These are phyloP conservation scores for Colletotrichum theobromicola DNA, from an alignment of 2,329 filamentous ascomycete genomes.

Conservation along the genomic window DNA sequence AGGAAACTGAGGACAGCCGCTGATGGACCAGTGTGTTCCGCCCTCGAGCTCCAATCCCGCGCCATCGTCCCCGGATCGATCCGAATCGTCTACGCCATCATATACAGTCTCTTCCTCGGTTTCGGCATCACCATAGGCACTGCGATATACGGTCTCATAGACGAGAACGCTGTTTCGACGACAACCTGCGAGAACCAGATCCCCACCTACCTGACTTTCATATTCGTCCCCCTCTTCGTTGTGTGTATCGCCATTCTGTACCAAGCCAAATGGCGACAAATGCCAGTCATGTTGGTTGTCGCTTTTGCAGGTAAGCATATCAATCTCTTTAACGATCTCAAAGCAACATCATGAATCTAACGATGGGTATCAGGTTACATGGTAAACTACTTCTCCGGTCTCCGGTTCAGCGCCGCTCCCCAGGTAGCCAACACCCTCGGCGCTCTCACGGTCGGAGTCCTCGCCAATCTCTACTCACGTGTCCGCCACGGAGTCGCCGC, in stretches of 20 bases:
- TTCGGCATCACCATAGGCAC: slow-evolving; percentile 75
- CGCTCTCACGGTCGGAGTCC: slow-evolving; percentile 75
- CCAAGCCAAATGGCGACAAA: slow-evolving; percentile 82
- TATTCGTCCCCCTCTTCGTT: slow-evolving; percentile 77
- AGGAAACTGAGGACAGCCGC: slow-evolving; percentile 24
- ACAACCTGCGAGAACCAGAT: slow-evolving; percentile 50
- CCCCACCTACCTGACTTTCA: slow-evolving; percentile 56
- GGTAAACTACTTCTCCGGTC: slow-evolving; percentile 75
- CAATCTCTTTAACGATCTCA: fast-evolving
- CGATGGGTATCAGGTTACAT: slow-evolving; percentile 60
- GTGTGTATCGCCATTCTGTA: slow-evolving; percentile 78
- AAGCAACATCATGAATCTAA: background rate
- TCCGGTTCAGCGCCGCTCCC: slow-evolving; percentile 70
- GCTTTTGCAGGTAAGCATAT: slow-evolving; percentile 57
- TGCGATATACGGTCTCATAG: slow-evolving; percentile 66
- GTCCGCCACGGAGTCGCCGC: slow-evolving; percentile 57
- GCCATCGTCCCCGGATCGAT: slow-evolving; percentile 75
- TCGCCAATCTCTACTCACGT: slow-evolving; percentile 79
- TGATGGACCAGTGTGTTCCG: slow-evolving; percentile 47
- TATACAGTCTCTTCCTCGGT: slow-evolving; percentile 75
- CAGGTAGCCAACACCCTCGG: slow-evolving; percentile 81
- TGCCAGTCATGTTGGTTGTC: slow-evolving; percentile 78
- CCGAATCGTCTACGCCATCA: slow-evolving; percentile 76
- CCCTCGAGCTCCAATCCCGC: slow-evolving; percentile 71
- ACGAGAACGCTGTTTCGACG: slow-evolving; percentile 53